Conservation (phyloP, 495 filamentous ascomycete species). For the Daldinia vernicosa region DNA sequence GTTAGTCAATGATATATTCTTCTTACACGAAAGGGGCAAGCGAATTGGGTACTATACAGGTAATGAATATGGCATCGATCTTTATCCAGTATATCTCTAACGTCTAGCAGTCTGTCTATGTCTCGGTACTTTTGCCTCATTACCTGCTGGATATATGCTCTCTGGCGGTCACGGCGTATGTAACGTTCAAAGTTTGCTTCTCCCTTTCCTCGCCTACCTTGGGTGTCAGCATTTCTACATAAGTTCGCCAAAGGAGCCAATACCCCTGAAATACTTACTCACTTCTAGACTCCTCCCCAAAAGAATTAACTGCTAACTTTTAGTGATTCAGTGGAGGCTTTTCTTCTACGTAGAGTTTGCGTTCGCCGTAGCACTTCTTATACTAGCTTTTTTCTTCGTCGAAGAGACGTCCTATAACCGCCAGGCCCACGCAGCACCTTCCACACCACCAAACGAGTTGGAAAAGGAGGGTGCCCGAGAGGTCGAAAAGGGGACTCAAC, state of each 20-base stretch:
- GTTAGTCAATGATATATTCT: slow-evolving; percentile 74
- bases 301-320: background rate
- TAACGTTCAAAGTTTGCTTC: background rate
- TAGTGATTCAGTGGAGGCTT: slow-evolving; percentile 57
- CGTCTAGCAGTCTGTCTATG: slow-evolving; percentile 62
- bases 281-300: background rate
- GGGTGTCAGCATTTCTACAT: background rate
- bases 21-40: slow-evolving; percentile 68
- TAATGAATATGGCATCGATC: slow-evolving; percentile 22
- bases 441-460: slow-evolving; percentile 33
- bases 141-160: slow-evolving; percentile 72
- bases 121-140: slow-evolving; percentile 64
- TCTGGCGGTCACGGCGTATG: slow-evolving; percentile 61
- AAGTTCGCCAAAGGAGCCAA: background rate
- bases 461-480: slow-evolving; percentile 36
- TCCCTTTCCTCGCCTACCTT: background rate
- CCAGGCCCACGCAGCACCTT: slow-evolving; percentile 18
- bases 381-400: slow-evolving; percentile 68
- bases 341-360: slow-evolving; percentile 73
- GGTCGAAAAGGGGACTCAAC: slow-evolving; percentile 28
- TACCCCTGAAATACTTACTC: background rate
- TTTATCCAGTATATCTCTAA: slow-evolving; percentile 16
- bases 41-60: slow-evolving; percentile 67
- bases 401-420: slow-evolving; percentile 69
- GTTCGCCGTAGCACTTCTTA: slow-evolving; percentile 62